A percentile compares a stretch with the other conserved stretches of the same genome.
phyloP scores from a whole-genome alignment of 2,329 filamentous ascomycete genomes.

The Ophiostoma himal-ulmi region DNA sequence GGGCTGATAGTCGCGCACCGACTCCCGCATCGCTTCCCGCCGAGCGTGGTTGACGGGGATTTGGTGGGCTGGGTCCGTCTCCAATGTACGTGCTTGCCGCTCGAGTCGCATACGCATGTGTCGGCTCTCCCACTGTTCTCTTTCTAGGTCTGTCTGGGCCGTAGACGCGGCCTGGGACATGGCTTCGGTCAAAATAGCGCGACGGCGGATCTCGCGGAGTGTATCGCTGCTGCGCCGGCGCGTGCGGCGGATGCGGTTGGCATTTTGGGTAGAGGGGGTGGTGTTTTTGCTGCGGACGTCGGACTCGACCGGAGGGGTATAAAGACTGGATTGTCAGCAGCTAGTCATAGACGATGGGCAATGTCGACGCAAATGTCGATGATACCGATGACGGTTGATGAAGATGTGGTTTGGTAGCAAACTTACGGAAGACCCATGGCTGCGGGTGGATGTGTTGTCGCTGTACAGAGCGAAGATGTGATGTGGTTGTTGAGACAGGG shows the following conservation, averaged over 20 bases:
- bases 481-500: no score
- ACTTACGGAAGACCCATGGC: slow-evolving; percentile 27
- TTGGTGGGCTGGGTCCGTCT: background rate
- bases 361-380: background rate
- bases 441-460: background rate
- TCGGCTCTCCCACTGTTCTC: background rate
- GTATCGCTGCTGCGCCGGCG: slow-evolving; percentile 20
- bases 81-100: background rate
- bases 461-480: no score
- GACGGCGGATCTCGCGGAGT: slow-evolving; percentile 25
- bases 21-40: background rate
- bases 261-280: background rate
- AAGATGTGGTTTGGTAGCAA: background rate
- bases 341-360: background rate
- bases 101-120: background rate
- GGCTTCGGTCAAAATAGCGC: slow-evolving; percentile 22
- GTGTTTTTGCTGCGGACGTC: slow-evolving; percentile 24
- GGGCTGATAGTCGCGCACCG: background rate
- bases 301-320: slow-evolving; percentile 27
- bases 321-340: slow-evolving; percentile 23
- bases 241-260: slow-evolving; percentile 23
- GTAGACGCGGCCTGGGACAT: slow-evolving; percentile 1
- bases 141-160: background rate
- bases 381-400: background rate
- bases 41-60: background rate